A percentile compares a stretch with the other conserved stretches of the same genome.
Evolutionary conservation across 495 filamentous ascomycete genomes (phyloP).

Genomic region (Chaetomium tenue): DNA sequence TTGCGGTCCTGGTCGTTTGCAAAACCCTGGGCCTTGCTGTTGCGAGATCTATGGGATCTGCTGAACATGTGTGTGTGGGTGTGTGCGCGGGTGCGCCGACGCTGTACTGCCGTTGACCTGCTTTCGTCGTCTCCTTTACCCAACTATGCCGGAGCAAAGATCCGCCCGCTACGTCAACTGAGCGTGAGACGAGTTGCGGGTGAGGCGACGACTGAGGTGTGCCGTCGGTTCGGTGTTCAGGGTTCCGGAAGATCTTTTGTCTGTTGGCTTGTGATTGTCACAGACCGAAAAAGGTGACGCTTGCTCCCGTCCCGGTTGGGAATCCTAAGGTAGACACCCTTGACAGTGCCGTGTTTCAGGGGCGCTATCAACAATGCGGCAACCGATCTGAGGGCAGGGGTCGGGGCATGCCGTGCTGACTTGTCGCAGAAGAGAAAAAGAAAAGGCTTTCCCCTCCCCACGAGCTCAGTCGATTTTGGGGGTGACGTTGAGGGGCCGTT

Average conservation of each 20-base stretch:
- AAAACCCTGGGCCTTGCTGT: constrained; percentile 38
- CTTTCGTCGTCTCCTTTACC: background rate
- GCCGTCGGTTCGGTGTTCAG: constrained; percentile 16
- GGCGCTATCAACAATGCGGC: constrained; percentile 42
- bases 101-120: constrained; percentile 9
- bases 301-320: constrained; percentile 24
- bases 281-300: constrained; percentile 20
- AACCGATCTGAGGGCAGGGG: constrained; percentile 21
- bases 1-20: constrained; percentile 38
- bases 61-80: constrained; percentile 47
- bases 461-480: background rate
- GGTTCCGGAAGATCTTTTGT: constrained; percentile 32
- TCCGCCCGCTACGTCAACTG: constrained; percentile 20
- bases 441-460: background rate
- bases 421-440: background rate
- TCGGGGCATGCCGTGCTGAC: constrained; percentile 30
- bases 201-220: constrained; percentile 4
- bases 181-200: constrained; percentile 10
- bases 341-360: constrained; percentile 37
- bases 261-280: constrained; percentile 27
- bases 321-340: constrained; percentile 25
- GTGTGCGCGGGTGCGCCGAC: constrained; percentile 12
- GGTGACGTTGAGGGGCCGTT: background rate
- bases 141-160: constrained; percentile 3
- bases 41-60: constrained; percentile 40